A percentile compares a stretch with the other conserved stretches of the same genome.
phyloP scores from a whole-genome alignment of 164 flowering plant species.

The Vitis vinifera region DNA sequence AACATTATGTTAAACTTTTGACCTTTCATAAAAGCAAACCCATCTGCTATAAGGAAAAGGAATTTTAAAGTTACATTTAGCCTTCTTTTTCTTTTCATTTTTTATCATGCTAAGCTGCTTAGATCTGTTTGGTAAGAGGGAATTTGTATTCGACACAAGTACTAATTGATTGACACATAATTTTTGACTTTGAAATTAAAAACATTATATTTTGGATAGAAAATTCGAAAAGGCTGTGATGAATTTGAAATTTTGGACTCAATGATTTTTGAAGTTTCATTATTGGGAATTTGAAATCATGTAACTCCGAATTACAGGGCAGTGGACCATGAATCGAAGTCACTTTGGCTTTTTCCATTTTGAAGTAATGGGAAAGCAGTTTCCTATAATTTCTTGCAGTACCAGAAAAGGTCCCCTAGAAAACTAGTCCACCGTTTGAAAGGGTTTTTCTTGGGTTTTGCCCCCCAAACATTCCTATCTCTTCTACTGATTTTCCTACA shows the following conservation, averaged over 20 bases:
- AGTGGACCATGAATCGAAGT: not conserved
- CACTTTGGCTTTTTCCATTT: slow-evolving; percentile 1
- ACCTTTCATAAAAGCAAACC: slow-evolving; percentile 9
- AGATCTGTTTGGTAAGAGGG: not conserved
- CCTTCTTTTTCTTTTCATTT: not conserved
- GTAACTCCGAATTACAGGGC: not conserved
- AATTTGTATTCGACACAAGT: not conserved
- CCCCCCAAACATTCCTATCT: slow-evolving; percentile 5
- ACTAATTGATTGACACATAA: no score
- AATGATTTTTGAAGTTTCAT: not conserved
- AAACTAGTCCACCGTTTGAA: slow-evolving; percentile 5
- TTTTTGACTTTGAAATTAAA: not conserved
- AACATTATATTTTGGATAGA: not conserved
- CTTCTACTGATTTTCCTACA: not conserved
- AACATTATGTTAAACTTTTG: slow-evolving; percentile 5
- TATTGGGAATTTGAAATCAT: not conserved
- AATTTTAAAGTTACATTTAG: not conserved
- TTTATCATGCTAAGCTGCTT: no score
- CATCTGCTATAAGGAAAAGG: not conserved
- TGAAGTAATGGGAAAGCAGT: not conserved
- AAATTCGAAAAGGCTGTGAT: no score
- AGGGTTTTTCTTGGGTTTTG: slow-evolving; percentile 2
- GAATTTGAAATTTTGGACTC: not conserved
- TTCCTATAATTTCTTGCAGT: not conserved
- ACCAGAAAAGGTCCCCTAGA: not conserved